Percentiles rank a stretch among this genome's conserved stretches.
These are phyloP conservation scores for Tuber brumale DNA, from an alignment of 495 filamentous ascomycete genomes.

Conservation along the genomic window DNA sequence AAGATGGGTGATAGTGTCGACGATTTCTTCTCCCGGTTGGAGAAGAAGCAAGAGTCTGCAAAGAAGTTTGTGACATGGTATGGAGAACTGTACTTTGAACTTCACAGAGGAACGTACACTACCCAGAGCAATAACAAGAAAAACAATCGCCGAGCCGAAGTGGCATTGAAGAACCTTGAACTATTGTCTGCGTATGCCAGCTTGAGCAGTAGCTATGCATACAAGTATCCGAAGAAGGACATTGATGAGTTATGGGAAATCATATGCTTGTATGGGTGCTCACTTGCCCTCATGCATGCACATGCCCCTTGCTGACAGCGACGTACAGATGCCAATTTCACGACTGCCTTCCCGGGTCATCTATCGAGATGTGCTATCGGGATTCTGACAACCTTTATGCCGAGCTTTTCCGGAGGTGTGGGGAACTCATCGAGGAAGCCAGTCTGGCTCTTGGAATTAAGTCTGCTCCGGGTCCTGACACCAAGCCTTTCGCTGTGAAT, in stretches of 20 bases:
- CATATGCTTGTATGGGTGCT: constrained; percentile 34
- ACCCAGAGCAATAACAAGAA: constrained; percentile 95
- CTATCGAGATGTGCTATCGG: constrained; percentile 94
- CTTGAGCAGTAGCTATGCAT: constrained; percentile 54
- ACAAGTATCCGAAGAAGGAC: constrained; percentile 84
- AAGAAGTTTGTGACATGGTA: constrained; percentile 91
- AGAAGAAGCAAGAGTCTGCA: constrained; percentile 63
- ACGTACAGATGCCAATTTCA: constrained; percentile 90
- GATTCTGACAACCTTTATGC: constrained; percentile 84
- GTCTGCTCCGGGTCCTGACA: constrained; percentile 41
- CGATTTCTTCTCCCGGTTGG: constrained; percentile 82
- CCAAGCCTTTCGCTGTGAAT: constrained; percentile 58
- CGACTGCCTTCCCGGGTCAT: constrained; percentile 90
- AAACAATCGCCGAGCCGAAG: constrained; percentile 81
- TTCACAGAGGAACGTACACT: constrained; percentile 94
- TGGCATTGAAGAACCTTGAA: constrained; percentile 78
- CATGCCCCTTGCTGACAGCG: constrained; percentile 12
- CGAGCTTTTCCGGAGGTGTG: constrained; percentile 69
- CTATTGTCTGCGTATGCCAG: constrained; percentile 81
- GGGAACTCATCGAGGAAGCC: constrained; percentile 62
- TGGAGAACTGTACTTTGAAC: constrained; percentile 94
- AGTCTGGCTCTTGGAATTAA: constrained; percentile 59
- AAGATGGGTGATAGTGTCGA: constrained; percentile 92
- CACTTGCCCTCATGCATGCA: neutral
- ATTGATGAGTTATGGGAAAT: constrained; percentile 92